Evolutionary conservation across 2,329 filamentous ascomycete species (phyloP), one percentile per base, ranked within the genome.

Genomic region (Myriosclerotinia duriaeana): DNA sequence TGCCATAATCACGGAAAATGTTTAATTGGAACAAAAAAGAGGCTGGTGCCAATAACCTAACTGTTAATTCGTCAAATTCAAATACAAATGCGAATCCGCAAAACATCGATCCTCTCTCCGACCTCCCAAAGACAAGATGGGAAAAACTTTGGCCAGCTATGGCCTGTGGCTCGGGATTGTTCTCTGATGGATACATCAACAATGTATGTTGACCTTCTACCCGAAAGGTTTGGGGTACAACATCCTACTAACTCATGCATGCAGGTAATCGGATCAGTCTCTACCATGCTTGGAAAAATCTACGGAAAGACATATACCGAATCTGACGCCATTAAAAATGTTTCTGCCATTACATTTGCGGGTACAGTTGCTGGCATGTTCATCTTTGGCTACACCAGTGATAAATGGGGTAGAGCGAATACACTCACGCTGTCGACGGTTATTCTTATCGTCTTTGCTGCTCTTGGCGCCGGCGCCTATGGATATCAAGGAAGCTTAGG

Each of bases 171-270:
- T 91, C 93, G 62, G 93, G 93, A 74, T 83, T 97, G 2, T 97
- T 97, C 78, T 93, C 89, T 34, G 93, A 97, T 77, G 93, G 93
- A 20, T 97, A 97, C 77, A 86, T 97, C 76, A 96, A 96, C 79
- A 92, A 91, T 74, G 91, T 92, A 79, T 73, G 79, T 50, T 46
- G 40, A 30, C 11, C 22, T 26, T 40, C n/a, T n/a, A 17, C 14
- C 30, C 34, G 4, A 9, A 26, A 34, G 20, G 6, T n/a, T 15
- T 50, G 8, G n/a, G 15, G 34, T 20, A 52, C 26, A 36, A 38
- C n/a, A 26, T 26, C 67, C 44, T n/a, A 11, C 20, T 46, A 7
- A 55, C 30, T 1, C 30, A 17, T 3, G 9, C 26, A 52, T 52
- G 14, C 22, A 55, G 89, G 89, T 96, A 70, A 97, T 97, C 72